Evolutionary conservation across 2,329 filamentous ascomycete genomes (phyloP), one percentile per base, ranked within the genome.

Genomic region (Aspergillus calidoustus): DNA sequence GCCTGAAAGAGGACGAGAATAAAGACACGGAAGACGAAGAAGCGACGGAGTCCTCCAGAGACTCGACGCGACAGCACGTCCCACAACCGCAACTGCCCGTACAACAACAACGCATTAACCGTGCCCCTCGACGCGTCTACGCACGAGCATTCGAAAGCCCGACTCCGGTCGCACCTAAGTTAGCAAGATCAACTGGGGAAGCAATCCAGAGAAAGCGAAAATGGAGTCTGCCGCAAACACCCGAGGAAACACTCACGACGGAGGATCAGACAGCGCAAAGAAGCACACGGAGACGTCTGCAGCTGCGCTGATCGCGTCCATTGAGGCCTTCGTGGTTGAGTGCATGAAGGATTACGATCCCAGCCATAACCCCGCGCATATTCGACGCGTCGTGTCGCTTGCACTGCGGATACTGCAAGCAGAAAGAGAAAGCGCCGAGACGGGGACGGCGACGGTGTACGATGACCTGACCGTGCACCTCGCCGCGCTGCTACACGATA

Each of bases 291-390:
- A 41, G 55, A 56, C 62, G 61, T 17, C 51, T 49, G 80, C 91
- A 66, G 79, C 87, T 72, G 77, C 80, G 34, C 85, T 89, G 62
- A 87, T 86, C 19, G 78, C 79, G 50, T 91, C 89, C 74, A 88
- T 92, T 57, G 81, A 87, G 71, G 80, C 83, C 47, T 92, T 91
- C 81, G 64, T 65, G 15, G 48, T 34, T 13, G n/a, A 61, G 15
- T 62, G 62, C 49, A 65, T 65, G 64, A 61, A 51, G n/a, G 13
- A 59, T n/a, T 56, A 64, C 46, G 64, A 65, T 31, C 61, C 64
- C 28, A 64, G 61, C 15, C 64, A 65, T 53, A 62, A 65, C 50
- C 59, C 62, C 15, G 31, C 51, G 2, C 64, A 65, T 28, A 61
- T 65, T 38, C 55, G 59, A 13, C 64, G 64, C 22, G 64, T 65